Evolutionary conservation across 2,329 filamentous ascomycete genomes (phyloP).

Genomic region (Beauveria sp.): DNA sequence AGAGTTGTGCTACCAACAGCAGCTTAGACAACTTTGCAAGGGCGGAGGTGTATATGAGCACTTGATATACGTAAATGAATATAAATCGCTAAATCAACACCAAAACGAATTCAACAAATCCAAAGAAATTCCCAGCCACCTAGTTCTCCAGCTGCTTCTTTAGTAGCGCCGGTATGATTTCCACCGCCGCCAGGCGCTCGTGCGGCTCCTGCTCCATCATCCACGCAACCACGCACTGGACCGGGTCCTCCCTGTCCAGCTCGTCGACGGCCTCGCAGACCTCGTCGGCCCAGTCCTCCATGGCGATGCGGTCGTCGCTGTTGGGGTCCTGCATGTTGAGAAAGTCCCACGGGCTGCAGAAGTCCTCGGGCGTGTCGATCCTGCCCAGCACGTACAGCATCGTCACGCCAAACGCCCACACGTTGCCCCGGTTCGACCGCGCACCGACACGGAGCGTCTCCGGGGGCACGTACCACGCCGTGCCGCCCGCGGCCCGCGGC

Average conservation of each 20-base stretch:
- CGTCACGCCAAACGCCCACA: slow-evolving; percentile 13
- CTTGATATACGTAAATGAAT: no score
- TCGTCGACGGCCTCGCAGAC: not conserved
- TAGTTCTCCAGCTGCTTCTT: not conserved
- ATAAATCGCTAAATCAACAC: not conserved
- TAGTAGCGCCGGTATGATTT: not conserved
- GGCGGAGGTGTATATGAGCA: no score
- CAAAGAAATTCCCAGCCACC: not conserved
- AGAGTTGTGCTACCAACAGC: no score
- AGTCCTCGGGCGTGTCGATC: not conserved
- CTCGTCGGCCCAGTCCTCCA: not conserved
- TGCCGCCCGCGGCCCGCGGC: slow-evolving; percentile 14
- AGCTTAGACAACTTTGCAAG: no score
- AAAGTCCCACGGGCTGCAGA: not conserved
- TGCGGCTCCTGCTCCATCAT: not conserved
- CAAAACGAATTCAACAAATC: not conserved
- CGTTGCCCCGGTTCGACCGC: slow-evolving; percentile 1
- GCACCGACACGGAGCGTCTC: not conserved
- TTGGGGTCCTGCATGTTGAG: not conserved
- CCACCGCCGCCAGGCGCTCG: not conserved
- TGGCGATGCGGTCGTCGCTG: not conserved
- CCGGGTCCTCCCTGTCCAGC: not conserved
- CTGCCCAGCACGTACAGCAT: slow-evolving; percentile 13
- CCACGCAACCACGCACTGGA: not conserved
- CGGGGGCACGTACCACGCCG: slow-evolving; percentile 7